Evolutionary conservation across 1,284 basidiomycete species (phyloP).

Genomic region (Xerocomus cyaneibrunnescens): DNA sequence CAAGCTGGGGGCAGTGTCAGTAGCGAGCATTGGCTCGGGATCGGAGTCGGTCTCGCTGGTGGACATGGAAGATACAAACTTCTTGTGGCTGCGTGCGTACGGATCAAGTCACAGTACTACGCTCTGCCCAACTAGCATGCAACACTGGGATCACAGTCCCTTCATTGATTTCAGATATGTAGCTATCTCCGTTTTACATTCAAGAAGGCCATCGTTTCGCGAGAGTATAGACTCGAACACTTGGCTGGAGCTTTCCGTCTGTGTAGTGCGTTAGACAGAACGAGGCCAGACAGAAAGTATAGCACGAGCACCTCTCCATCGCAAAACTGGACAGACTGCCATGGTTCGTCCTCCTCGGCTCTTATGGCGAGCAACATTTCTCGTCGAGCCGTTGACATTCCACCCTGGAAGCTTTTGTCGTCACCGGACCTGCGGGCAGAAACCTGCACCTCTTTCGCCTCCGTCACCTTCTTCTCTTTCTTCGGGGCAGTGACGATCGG

Average conservation of each 20-base stretch:
- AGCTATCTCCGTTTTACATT: constrained; percentile 61
- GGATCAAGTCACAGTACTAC: constrained; percentile 1
- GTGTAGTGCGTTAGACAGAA: constrained; percentile 14
- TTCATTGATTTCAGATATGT: constrained; percentile 59
- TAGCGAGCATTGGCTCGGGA: constrained; percentile 25
- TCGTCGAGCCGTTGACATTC: constrained; percentile 58
- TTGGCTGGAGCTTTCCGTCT: constrained; percentile 57
- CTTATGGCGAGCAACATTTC: constrained; percentile 74
- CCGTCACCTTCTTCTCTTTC: constrained; percentile 53
- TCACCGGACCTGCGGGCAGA: constrained; percentile 63
- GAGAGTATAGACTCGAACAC: constrained; percentile 65
- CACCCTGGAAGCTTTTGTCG: constrained; percentile 58
- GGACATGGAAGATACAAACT: constrained; percentile 23
- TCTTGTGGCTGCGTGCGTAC: background rate
- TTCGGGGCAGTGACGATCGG: constrained; percentile 50
- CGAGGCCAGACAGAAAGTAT: constrained; percentile 1
- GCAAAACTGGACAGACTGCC: constrained; percentile 64
- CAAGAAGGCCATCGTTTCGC: constrained; percentile 49
- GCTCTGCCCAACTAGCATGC: too few relatives aligned
- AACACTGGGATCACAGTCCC: constrained; percentile 57
- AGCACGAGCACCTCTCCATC: constrained; percentile 52
- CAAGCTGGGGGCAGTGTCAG: constrained; percentile 15
- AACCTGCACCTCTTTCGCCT: constrained; percentile 73
- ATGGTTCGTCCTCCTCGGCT: constrained; percentile 70
- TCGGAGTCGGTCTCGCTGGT: constrained; percentile 46